Evolutionary conservation across 441 rosid species (phyloP).

Genomic region (Isatis lusitanica): DNA sequence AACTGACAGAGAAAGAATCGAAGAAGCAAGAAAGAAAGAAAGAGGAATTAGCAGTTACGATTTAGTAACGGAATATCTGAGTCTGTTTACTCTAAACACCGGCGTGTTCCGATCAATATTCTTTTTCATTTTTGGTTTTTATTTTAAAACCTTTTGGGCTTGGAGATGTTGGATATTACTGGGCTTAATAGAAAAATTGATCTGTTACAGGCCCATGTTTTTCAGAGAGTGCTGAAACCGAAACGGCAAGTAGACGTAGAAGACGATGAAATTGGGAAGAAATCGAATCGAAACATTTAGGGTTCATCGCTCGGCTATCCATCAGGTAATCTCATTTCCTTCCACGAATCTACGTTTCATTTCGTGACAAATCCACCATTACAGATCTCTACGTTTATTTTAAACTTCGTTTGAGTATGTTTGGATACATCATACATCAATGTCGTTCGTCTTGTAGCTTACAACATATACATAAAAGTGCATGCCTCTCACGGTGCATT

Average conservation of each 20-base stretch:
- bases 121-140: too few relatives aligned
- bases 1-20: not conserved
- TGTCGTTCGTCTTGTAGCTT: too few relatives aligned
- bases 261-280: slow-evolving; percentile 7
- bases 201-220: not conserved
- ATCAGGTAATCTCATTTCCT: slow-evolving; percentile 12
- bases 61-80: not conserved
- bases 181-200: not conserved
- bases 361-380: not conserved
- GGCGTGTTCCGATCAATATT: slow-evolving; percentile 8
- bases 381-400: too few relatives aligned
- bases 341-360: not conserved
- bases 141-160: not conserved
- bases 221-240: not conserved
- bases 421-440: too few relatives aligned
- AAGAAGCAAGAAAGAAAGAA: slow-evolving; percentile 23
- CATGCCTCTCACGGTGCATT: not conserved
- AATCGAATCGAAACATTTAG: slow-evolving; percentile 19
- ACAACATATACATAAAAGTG: not conserved
- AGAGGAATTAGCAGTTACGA: slow-evolving; percentile 1
- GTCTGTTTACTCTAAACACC: too few relatives aligned
- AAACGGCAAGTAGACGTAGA: not conserved
- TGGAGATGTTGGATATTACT: not conserved
- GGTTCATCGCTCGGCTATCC: slow-evolving; percentile 14
- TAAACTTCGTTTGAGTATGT: too few relatives aligned